phyloP scores from a whole-genome alignment of 306 rosid genomes.

The Castanea mollissima region DNA sequence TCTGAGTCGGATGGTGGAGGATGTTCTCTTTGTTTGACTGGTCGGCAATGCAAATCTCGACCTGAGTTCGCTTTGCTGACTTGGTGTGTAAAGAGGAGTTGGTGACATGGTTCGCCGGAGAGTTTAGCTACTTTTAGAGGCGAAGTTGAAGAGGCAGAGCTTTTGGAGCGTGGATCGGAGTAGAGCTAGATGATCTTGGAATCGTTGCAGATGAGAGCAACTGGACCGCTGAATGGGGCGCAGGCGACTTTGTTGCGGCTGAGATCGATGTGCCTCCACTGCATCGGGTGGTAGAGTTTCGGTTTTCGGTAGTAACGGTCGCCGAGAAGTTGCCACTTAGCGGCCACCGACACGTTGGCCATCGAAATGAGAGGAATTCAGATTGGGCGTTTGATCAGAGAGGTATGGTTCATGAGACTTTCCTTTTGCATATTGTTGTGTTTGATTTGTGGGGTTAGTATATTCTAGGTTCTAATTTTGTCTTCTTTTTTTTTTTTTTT shows the following conservation, averaged over 20 bases:
- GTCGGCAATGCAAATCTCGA: too few species aligned
- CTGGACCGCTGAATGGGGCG: conserved; percentile 84
- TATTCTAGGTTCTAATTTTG: too few species aligned
- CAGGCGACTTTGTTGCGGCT: conserved; percentile 85
- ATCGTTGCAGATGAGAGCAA: conserved; percentile 93
- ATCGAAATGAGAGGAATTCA: conserved; percentile 17
- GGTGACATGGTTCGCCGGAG: too few species aligned
- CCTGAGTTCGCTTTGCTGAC: too few species aligned
- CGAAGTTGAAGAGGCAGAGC: conserved; percentile 79
- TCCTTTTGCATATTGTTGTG: too few species aligned
- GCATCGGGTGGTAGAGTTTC: conserved; percentile 70
- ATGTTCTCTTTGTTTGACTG: too few species aligned
- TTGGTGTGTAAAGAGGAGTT: too few species aligned
- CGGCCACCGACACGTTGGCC: conserved; percentile 94
- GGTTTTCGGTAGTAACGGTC: conserved; percentile 91
- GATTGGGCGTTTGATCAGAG: background rate
- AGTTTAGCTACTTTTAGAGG: background rate
- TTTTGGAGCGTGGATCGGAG: conserved; percentile 93
- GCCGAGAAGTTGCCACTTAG: conserved; percentile 98
- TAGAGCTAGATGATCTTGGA: conserved; percentile 98
- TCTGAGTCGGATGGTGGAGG: too few species aligned
- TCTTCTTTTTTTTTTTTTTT: too few species aligned
- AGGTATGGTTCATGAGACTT: background rate
- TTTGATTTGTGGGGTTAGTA: too few species aligned
- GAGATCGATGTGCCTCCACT: conserved; percentile 81